A percentile compares a stretch with the other conserved stretches of the same genome.
Evolutionary conservation across 192 early-diverging fungal genomes (phyloP).

Genomic region (Backusella tarrabulga): DNA sequence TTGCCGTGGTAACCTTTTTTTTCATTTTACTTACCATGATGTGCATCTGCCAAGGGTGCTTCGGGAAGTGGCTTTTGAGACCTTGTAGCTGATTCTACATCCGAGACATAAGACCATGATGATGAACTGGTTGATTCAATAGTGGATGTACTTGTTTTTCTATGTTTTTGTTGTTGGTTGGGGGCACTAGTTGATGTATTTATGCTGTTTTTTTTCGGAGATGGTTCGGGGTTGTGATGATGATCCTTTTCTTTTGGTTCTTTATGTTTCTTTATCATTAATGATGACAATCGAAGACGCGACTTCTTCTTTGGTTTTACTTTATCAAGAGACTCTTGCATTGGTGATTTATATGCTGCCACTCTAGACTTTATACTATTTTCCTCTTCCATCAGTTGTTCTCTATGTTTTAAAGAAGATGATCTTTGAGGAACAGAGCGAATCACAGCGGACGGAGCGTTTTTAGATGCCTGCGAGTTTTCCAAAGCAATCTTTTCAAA

Average conservation of each 20-base stretch:
- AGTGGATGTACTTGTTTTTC: constrained; percentile 14
- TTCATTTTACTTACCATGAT: neutral
- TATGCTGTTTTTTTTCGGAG: neutral
- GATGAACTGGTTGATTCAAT: constrained; percentile 1
- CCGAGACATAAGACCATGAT: constrained; percentile 12
- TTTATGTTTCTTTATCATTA: constrained; percentile 8
- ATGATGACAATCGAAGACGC: neutral
- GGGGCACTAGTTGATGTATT: neutral
- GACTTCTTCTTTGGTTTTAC: neutral
- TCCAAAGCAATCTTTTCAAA: constrained; percentile 14
- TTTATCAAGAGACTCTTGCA: neutral
- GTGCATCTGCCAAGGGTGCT: neutral
- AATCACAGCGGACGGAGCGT: neutral
- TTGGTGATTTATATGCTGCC: neutral
- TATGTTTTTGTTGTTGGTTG: neutral
- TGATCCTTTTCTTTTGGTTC: neutral
- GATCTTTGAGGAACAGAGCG: constrained; percentile 12
- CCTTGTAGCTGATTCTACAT: neutral
- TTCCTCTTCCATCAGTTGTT: neutral
- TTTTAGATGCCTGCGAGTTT: neutral
- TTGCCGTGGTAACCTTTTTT: neutral
- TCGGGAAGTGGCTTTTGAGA: constrained; percentile 3
- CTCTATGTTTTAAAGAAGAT: constrained; percentile 21
- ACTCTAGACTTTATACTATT: neutral
- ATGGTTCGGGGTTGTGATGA: neutral